Evolutionary conservation across 192 early-diverging fungal genomes (phyloP).

Genomic region (Oehlia diaphana): DNA sequence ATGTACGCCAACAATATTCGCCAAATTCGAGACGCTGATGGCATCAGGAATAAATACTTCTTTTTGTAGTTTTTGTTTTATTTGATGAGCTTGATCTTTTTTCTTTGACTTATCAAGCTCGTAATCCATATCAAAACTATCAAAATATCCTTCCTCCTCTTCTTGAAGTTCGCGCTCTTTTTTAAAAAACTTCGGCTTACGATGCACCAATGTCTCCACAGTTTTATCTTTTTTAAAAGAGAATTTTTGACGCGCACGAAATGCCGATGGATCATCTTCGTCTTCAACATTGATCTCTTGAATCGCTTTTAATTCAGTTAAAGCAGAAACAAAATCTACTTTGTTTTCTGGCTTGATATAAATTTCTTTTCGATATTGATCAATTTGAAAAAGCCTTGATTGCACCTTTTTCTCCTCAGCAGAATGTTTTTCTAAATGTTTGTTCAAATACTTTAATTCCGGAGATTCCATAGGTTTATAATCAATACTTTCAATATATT

Average conservation of each 20-base stretch:
- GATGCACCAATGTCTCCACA: not conserved
- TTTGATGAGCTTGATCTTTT: conserved; percentile 8
- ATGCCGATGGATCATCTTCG: not conserved
- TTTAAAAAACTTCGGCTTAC: not conserved
- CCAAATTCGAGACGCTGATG: conserved; percentile 81
- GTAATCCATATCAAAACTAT: not conserved
- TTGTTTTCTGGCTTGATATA: not conserved
- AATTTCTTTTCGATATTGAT: not conserved
- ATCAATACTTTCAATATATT: not conserved
- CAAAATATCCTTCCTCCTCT: not conserved
- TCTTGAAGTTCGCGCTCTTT: not conserved
- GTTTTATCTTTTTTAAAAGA: not conserved
- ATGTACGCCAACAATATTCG: conserved; percentile 72
- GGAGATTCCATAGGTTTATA: not conserved
- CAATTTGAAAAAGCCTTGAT: not conserved
- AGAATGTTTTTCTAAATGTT: too few relatives aligned
- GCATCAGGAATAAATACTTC: conserved; percentile 81
- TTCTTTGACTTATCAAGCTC: not conserved
- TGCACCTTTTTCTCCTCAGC: not conserved
- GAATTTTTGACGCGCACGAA: not conserved
- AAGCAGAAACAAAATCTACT: not conserved
- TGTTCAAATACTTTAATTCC: not conserved
- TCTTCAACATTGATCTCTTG: not conserved
- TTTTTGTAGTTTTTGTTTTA: conserved; percentile 40
- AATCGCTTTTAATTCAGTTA: not conserved